Conservation (phyloP, 2,329 filamentous ascomycete species). For the Monilinia vaccinii-corymbosi region DNA sequence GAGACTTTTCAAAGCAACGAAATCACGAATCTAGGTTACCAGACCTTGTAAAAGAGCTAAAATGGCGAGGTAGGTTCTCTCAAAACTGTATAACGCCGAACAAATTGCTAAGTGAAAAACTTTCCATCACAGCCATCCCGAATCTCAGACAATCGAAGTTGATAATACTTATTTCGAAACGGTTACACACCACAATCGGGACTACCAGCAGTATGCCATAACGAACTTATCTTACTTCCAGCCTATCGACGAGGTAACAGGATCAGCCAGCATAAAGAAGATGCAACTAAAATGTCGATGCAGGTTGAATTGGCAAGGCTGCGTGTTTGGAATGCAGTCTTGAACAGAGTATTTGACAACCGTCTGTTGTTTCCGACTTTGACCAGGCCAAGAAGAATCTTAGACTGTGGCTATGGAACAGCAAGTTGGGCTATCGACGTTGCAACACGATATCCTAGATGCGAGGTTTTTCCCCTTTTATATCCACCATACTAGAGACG, state of each 20-base stretch:
- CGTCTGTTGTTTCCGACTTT: constrained; percentile 64
- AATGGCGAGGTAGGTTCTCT: constrained; percentile 4
- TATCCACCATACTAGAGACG: not conserved
- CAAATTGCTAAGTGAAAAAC: not conserved
- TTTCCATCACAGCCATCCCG: constrained; percentile 4
- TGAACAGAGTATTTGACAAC: constrained; percentile 55
- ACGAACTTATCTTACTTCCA: constrained; percentile 56
- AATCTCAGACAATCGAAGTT: constrained; percentile 32
- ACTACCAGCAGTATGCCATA: constrained; percentile 59
- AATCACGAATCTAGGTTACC: not conserved
- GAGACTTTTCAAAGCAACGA: not conserved
- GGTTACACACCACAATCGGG: constrained; percentile 50
- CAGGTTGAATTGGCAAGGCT: constrained; percentile 62
- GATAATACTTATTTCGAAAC: constrained; percentile 51
- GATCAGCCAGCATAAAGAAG: not conserved
- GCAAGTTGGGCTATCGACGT: constrained; percentile 62
- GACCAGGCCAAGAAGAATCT: constrained; percentile 44
- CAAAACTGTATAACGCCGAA: not conserved
- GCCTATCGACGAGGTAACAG: constrained; percentile 59
- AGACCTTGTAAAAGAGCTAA: not conserved
- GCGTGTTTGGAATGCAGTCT: constrained; percentile 52
- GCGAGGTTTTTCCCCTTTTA: constrained; percentile 42
- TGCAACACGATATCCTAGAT: constrained; percentile 52
- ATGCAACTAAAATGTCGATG: constrained; percentile 2
- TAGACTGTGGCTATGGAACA: constrained; percentile 68